Evolutionary conservation across 1,284 basidiomycete species (phyloP), one percentile per base, ranked within the genome.

Genomic region (Rhodotorula sp.): DNA sequence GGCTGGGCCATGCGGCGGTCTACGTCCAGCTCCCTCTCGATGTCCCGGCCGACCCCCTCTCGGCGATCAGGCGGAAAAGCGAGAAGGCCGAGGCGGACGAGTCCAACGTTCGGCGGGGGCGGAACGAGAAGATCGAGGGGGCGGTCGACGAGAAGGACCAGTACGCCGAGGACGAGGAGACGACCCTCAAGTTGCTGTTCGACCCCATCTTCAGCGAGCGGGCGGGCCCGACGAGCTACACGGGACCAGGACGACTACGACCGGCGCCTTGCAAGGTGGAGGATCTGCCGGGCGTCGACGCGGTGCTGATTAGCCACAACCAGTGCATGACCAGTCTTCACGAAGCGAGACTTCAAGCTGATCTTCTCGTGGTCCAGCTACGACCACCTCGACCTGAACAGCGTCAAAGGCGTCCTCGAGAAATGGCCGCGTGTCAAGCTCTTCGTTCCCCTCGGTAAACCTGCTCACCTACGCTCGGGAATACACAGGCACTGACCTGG

Each of bases 161-260:
- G 22, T 49, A 49, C 19, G 36, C 29, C 19, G 32, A 57, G 29
- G 29, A 24, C 11, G 52, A 61, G 20, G 67, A 52, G n/a, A 36
- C 52, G 27, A 68, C 62, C 20, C 61, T 73, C 59, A 75, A 73
- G 53, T 62, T 77, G 20, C 57, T 78, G 27, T 78, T 77, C 57
- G 78, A 79, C 62, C 78, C 78, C 6, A 77, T 79, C 53, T 78
- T 78, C 58, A 74, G 73, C 30, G 60, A 66, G n/a, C 58, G 77
- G 4, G 77, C 75, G 0, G 77, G 76, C 0, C 78, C 78, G 39
- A 76, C 77, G 19, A 66, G 65, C 39, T 77, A 70, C 48, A 74
- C 70, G 0, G 77, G 78, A 1, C 77, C 76, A 4, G 69, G 71
- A 30, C 62, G 78, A 58, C 55, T 73, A 9, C 59, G 64, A 17